Conservation (phyloP, 1,284 basidiomycete genomes). For the Ustilago esculenta region DNA sequence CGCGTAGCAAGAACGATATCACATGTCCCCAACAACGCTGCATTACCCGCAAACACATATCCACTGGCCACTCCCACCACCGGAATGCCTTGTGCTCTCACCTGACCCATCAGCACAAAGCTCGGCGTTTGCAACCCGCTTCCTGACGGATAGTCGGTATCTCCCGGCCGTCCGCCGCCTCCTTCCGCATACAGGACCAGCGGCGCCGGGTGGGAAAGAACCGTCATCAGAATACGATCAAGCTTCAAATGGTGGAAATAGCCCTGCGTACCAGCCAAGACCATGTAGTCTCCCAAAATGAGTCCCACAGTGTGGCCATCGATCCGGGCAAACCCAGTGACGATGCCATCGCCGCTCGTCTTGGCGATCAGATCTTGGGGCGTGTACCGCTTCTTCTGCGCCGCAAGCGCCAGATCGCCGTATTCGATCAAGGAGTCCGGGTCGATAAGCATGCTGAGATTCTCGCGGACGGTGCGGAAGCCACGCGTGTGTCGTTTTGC, state of each 20-base stretch:
- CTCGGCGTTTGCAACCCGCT: conserved; percentile 42
- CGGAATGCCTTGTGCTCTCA: conserved; percentile 41
- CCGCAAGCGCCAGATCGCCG: conserved; percentile 45
- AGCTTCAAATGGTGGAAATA: conserved; percentile 50
- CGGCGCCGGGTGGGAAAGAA: conserved; percentile 35
- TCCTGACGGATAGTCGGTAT: conserved; percentile 30
- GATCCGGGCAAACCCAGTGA: conserved; percentile 45
- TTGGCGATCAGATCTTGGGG: conserved; percentile 17
- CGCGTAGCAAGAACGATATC: conserved; percentile 47
- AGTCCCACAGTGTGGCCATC: conserved; percentile 19
- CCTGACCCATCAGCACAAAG: conserved; percentile 46
- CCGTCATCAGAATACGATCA: conserved; percentile 37
- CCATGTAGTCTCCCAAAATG: conserved; percentile 48
- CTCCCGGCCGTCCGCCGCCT: conserved; percentile 51
- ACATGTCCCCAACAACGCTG: conserved; percentile 50
- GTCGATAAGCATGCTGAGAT: conserved; percentile 38
- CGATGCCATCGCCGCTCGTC: conserved; percentile 49
- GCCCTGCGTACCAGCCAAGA: conserved; percentile 53
- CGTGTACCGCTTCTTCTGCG: conserved; percentile 21
- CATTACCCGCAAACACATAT: conserved; percentile 55
- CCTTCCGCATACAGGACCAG: conserved; percentile 55
- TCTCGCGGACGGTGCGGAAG: conserved; percentile 48
- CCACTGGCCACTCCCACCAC: conserved; percentile 46
- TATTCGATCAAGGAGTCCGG: conserved; percentile 42
- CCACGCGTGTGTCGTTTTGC: conserved; percentile 41